Conservation (phyloP, 1,284 basidiomycete genomes). For the Puccinia horiana region DNA sequence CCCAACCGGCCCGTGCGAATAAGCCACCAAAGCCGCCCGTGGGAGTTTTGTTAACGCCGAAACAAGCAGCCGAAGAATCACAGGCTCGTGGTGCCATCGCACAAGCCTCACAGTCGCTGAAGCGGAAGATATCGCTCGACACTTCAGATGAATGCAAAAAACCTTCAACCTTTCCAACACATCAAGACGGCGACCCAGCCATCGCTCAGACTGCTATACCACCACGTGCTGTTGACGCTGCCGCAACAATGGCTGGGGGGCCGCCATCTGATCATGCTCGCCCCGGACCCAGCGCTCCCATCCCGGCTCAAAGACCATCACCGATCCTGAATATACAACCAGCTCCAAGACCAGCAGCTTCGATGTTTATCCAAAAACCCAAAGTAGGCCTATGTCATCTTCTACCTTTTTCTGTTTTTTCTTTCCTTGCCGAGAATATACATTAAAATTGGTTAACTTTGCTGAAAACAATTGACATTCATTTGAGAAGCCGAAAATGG, state of each 20-base stretch:
- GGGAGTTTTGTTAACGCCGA: slow-evolving; percentile 19
- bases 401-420: not conserved
- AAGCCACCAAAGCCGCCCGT: not conserved
- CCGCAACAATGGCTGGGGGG: not conserved
- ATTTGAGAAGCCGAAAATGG: not conserved
- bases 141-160: not conserved
- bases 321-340: not conserved
- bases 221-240: not conserved
- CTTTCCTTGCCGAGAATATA: not conserved
- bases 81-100: not conserved
- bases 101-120: not conserved
- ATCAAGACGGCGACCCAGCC: not conserved
- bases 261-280: not conserved
- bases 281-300: slow-evolving; percentile 3
- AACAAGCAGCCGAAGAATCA: slow-evolving; percentile 35
- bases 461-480: not conserved
- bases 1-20: not conserved
- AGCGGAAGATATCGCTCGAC: slow-evolving; percentile 27
- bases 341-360: not conserved
- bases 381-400: not conserved
- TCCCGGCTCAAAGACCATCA: not conserved
- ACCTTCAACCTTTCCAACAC: not conserved
- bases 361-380: slow-evolving; percentile 21
- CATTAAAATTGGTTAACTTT: not conserved
- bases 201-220: not conserved